phyloP scores from a whole-genome alignment of 106 monocot genomes.

The Gastrodia elata region DNA sequence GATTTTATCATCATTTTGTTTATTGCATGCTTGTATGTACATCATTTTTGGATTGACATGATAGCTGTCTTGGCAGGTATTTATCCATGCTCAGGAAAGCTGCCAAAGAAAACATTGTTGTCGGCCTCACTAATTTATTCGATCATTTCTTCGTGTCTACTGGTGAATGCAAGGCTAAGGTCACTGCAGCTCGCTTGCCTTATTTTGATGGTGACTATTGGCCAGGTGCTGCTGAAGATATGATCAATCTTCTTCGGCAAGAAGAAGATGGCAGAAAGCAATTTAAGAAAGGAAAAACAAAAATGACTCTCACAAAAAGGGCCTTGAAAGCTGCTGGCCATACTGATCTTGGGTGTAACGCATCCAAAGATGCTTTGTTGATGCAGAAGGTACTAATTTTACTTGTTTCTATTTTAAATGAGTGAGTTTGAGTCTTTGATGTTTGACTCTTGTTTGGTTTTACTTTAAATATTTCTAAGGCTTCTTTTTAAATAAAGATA shows the following conservation, averaged over 20 bases:
- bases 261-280: slow-evolving; percentile 87
- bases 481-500: neutral
- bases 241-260: slow-evolving; percentile 79
- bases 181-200: slow-evolving; percentile 86
- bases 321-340: slow-evolving; percentile 96
- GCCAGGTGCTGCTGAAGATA: slow-evolving; percentile 97
- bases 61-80: slow-evolving; percentile 50
- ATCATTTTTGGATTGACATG: neutral
- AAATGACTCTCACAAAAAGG: slow-evolving; percentile 73
- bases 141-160: slow-evolving; percentile 68
- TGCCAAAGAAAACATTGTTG: slow-evolving; percentile 76
- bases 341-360: slow-evolving; percentile 70
- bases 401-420: too few species aligned
- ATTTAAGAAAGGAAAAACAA: slow-evolving; percentile 90
- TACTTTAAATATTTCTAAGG: neutral
- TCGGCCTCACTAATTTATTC: slow-evolving; percentile 75
- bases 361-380: slow-evolving; percentile 77
- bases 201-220: slow-evolving; percentile 99
- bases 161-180: slow-evolving; percentile 78
- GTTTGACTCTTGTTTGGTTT: neutral
- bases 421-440: neutral
- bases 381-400: slow-evolving; percentile 98
- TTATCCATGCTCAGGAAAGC: slow-evolving; percentile 87
- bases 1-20: neutral
- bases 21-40: neutral